A percentile compares a stretch with the other conserved stretches of the same genome.
Evolutionary conservation across 2,329 filamentous ascomycete species (phyloP).

Genomic region (Kalaharituber pfeilii): DNA sequence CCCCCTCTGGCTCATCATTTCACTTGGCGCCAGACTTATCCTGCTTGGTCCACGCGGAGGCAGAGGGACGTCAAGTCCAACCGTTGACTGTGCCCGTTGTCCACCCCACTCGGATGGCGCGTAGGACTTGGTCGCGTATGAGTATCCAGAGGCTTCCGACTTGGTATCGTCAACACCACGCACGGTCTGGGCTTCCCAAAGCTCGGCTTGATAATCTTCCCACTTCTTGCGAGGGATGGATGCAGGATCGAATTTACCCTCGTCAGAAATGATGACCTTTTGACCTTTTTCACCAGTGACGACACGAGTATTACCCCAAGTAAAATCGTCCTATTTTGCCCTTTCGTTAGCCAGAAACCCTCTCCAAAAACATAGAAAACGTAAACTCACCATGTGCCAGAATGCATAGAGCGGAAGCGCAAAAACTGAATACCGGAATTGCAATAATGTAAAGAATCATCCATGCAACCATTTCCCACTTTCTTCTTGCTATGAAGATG

Average conservation of each 20-base stretch:
- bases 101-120: constrained; percentile 32
- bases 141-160: constrained; percentile 83
- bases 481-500: constrained; percentile 88
- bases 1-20: constrained; percentile 48
- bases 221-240: constrained; percentile 95
- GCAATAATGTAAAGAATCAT: constrained; percentile 91
- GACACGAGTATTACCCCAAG: constrained; percentile 96
- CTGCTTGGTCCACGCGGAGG: constrained; percentile 35
- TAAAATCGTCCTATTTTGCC: constrained; percentile 99
- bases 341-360: too few relatives aligned
- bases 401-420: constrained; percentile 84
- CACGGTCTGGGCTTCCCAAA: constrained; percentile 87
- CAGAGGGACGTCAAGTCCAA: constrained; percentile 37
- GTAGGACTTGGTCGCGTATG: constrained; percentile 73
- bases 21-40: constrained; percentile 64
- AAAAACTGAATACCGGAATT: constrained; percentile 79
- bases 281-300: constrained; percentile 86
- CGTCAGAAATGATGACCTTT: constrained; percentile 84
- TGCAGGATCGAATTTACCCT: constrained; percentile 89
- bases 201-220: constrained; percentile 96
- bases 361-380: too few relatives aligned
- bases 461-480: constrained; percentile 99
- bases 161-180: constrained; percentile 56
- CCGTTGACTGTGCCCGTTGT: constrained; percentile 34
- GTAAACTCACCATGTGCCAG: constrained; percentile 99